Evolutionary conservation across 1,284 basidiomycete species (phyloP), one percentile per base, ranked within the genome.

Genomic region (Cronartium quercuum): DNA sequence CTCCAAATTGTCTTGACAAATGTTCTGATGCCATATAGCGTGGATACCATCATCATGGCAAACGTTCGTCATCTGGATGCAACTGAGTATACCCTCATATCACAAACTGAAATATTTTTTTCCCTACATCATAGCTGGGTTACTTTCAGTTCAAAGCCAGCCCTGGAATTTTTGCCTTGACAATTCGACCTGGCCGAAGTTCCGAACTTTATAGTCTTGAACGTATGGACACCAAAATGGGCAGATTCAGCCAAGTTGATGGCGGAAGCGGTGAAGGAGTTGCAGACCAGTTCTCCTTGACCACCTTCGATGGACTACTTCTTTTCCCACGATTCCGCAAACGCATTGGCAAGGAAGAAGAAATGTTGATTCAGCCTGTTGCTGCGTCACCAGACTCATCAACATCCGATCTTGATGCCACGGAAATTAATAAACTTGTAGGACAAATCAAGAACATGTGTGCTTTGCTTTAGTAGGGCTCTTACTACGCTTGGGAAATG

Each of bases 121-220:
- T 47, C 44, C 44, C 10, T 21, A 6, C 24, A 44, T 75, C 47
- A 51, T 37, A 75, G 73, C 84, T 98, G 9, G 96, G 95, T 2
- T 98, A 98, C 82, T 85, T 97, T 77, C 96, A 98, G 82, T 94
- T 98, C 85, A 93, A 92, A 80, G 90, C 91, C 1, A 89, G 87
- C 65, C 95, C 95, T 0, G 95, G 95, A 1, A 87, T 91, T 0
- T 96, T 91, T 84, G 84, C 85, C 64, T 84, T 98, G 1, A 87
- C 89, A 69, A 93, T 98, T 71, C 86, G 94, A 3, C 85, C 88
- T 12, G 94, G 94, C 0, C 84, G 89, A 5, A 92, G 92, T 3
- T 84, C 86, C 55, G 89, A 94, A 41, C 87, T 98, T 24, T 98
- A 88, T 82, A 84, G 85, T 76, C 85, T 97, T 79, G 88, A 90